Evolutionary conservation across 768 basidiomycete genomes (phyloP), one percentile per base, ranked within the genome.

Genomic region (Saitozyma sp.): DNA sequence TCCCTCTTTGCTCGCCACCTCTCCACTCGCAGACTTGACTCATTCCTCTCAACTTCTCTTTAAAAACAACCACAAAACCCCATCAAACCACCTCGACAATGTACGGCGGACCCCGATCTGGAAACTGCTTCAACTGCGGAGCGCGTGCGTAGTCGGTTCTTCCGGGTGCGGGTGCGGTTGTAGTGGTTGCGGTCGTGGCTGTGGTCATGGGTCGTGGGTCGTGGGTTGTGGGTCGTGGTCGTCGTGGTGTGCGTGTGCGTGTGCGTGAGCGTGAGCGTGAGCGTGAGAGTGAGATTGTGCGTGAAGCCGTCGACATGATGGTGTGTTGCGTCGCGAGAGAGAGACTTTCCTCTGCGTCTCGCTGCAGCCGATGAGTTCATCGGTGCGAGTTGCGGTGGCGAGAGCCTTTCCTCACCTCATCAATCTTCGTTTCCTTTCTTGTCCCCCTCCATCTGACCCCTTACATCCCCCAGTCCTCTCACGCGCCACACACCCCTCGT

Each of bases 81-180:
- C 51, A 54, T 50, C 64, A 48, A 54, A 57, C 29, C 39, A 50
- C 5, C 43, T 48, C 16, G 40, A 66, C 17, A 63, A 70, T 75
- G 70, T 75, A 64, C 68, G 73, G 73, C 56, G 62, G 56, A 42
- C 56, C 49, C 56, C 63, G 67, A 73, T 53, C 64, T 50, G 67
- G 69, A 53, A 73, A 70, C 58, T 75, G 74, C 58, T 75, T 75
- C 68, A 75, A 75, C 67, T 75, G 74, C 66, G 74, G 74, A 53
- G 56, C 58, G 52, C 67, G 74, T 73, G 65, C 56, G 74, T 75
- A 54, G 46, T 43, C n/a, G 45, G 19, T 54, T 59, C 50, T 54
- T 61, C 37, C 13, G 42, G 41, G 56, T 49, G 46, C 50, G 48
- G 37, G n/a, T 38, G 39, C 41, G 39, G 11, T 11, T 8, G 43